These are phyloP conservation scores for Podaxis sp. DNA, from an alignment of 768 basidiomycete genomes.

Conservation along the genomic window DNA sequence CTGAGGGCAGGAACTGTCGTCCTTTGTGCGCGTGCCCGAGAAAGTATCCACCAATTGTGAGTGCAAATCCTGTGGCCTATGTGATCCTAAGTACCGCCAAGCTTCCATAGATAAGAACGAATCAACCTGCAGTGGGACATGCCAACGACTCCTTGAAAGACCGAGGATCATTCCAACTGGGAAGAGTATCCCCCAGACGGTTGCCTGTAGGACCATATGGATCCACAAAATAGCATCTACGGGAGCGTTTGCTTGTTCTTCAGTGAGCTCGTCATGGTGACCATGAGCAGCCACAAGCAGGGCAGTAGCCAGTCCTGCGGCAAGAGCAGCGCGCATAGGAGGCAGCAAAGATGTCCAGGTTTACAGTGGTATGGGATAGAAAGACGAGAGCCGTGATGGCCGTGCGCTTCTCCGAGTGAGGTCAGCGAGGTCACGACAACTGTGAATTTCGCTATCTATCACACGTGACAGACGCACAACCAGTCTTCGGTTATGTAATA, in stretches of 20 bases:
- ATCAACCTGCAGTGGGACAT: constrained; percentile 83
- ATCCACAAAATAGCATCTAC: constrained; percentile 80
- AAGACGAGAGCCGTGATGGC: not conserved
- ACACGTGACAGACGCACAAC: too few relatives aligned
- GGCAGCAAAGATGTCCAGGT: not conserved
- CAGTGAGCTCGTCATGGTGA: constrained; percentile 62
- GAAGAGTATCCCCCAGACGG: constrained; percentile 85
- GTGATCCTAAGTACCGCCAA: not conserved
- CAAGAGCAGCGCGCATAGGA: constrained; percentile 5
- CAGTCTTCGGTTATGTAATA: too few relatives aligned
- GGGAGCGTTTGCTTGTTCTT: constrained; percentile 63
- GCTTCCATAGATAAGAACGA: not conserved
- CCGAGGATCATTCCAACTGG: constrained; percentile 83
- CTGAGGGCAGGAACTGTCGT: constrained; percentile 69
- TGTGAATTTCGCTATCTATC: too few relatives aligned
- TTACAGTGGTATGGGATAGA: not conserved
- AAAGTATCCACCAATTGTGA: constrained; percentile 73
- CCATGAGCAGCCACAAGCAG: constrained; percentile 45
- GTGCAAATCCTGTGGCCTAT: constrained; percentile 63
- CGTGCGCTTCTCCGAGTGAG: too few relatives aligned
- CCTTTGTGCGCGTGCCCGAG: constrained; percentile 89
- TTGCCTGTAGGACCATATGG: constrained; percentile 76
- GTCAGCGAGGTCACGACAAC: too few relatives aligned
- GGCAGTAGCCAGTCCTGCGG: constrained; percentile 7
- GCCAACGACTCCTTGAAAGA: constrained; percentile 80